Conservation (phyloP, 257 asterid genomes). For the Solanum neorickii region DNA sequence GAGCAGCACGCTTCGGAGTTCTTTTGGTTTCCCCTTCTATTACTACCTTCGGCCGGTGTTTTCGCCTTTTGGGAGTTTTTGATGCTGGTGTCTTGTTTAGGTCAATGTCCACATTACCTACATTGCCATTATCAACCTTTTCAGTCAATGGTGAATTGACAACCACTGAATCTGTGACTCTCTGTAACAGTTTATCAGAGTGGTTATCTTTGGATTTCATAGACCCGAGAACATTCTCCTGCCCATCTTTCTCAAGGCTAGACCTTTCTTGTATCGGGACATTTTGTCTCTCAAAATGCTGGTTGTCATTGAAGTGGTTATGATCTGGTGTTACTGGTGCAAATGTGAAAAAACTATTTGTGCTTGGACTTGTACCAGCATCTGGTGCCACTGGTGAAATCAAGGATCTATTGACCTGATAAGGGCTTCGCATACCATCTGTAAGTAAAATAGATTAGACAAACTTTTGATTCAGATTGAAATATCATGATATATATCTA, state of each 20-base stretch:
- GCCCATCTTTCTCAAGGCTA: constrained; percentile 23
- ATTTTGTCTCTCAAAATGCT: constrained; percentile 19
- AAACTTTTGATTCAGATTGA: not conserved
- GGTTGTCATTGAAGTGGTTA: constrained; percentile 25
- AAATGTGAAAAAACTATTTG: constrained; percentile 19
- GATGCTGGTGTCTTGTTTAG: constrained; percentile 60
- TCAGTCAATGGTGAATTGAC: constrained; percentile 18
- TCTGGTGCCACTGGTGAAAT: constrained; percentile 28
- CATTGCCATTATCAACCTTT: constrained; percentile 13
- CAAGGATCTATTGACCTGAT: constrained; percentile 16
- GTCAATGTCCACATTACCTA: constrained; percentile 38
- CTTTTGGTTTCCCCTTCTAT: constrained; percentile 64
- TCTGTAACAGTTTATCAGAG: constrained; percentile 11
- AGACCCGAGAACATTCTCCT: constrained; percentile 9
- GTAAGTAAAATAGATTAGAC: constrained; percentile 3
- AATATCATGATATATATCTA: not conserved
- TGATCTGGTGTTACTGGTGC: constrained; percentile 57
- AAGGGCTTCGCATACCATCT: constrained; percentile 29
- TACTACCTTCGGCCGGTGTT: constrained; percentile 85
- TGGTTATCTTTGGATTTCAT: constrained; percentile 11
- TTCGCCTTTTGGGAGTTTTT: constrained; percentile 61
- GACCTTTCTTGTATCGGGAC: constrained; percentile 12
- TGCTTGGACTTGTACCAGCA: constrained; percentile 25
- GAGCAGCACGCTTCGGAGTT: constrained; percentile 36
- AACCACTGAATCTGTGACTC: constrained; percentile 12